phyloP scores from a whole-genome alignment of 192 early-diverging fungal genomes.

The Mortierella hygrophila region DNA sequence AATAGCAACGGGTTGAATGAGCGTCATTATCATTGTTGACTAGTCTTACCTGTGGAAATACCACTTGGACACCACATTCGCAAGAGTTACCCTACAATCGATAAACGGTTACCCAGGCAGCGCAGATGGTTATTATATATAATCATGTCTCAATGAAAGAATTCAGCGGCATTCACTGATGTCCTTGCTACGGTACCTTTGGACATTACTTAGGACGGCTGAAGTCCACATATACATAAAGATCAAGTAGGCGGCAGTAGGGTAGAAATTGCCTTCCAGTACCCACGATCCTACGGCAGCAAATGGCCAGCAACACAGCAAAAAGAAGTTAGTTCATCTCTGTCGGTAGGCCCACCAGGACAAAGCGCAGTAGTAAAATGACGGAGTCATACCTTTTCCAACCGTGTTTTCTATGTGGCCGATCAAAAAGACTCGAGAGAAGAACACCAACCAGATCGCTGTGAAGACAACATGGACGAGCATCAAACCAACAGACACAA shows the following conservation, averaged over 20 bases:
- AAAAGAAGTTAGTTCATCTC: not conserved
- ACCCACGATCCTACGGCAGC: constrained; percentile 59
- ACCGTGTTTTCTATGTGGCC: constrained; percentile 49
- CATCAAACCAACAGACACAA: constrained; percentile 71
- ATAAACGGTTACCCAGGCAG: not conserved
- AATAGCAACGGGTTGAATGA: not conserved
- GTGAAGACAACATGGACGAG: constrained; percentile 71
- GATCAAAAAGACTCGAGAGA: constrained; percentile 74
- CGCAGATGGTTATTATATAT: too few species aligned
- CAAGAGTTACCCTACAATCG: constrained; percentile 65
- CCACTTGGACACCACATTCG: constrained; percentile 83
- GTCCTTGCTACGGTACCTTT: constrained; percentile 58
- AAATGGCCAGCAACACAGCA: not conserved
- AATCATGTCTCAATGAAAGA: not conserved
- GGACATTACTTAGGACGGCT: constrained; percentile 75
- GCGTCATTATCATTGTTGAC: constrained; percentile 7
- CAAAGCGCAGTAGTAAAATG: not conserved
- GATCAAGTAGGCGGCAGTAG: constrained; percentile 67
- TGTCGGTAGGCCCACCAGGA: not conserved
- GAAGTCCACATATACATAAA: constrained; percentile 85
- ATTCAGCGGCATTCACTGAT: not conserved
- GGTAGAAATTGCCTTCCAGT: constrained; percentile 63
- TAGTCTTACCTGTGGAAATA: constrained; percentile 74
- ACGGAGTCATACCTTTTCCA: constrained; percentile 4
- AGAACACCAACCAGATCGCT: constrained; percentile 74